Evolutionary conservation across 306 rosid species (phyloP).

Genomic region (Prunus mongolica): DNA sequence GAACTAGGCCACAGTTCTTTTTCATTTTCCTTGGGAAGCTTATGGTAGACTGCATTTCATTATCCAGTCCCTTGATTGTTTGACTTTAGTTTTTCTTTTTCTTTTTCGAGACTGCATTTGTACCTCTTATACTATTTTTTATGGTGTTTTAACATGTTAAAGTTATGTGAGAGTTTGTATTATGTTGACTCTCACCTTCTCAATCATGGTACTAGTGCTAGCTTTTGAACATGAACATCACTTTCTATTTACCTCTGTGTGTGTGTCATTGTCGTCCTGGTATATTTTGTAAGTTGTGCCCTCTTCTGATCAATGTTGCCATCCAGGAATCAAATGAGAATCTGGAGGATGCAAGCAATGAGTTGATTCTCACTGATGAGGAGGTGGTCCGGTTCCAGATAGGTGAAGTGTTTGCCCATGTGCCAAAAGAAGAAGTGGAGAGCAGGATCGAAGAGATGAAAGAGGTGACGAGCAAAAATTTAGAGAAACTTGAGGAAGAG

Average conservation of each 20-base stretch:
- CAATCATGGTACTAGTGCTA: not conserved
- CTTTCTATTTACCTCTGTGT: not conserved
- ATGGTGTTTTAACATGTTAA: not conserved
- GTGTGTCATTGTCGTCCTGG: not conserved
- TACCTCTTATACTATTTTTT: not conserved
- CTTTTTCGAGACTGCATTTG: not conserved
- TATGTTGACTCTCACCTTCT: not conserved
- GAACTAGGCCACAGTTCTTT: not conserved
- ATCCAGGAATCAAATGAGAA: conserved; percentile 74
- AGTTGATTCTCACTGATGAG: conserved; percentile 89
- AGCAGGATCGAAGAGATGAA: conserved; percentile 71
- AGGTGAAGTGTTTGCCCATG: conserved; percentile 91
- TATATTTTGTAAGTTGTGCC: not conserved
- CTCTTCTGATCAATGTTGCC: not conserved
- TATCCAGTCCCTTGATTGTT: not conserved
- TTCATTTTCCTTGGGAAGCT: not conserved
- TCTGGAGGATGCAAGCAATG: conserved; percentile 87
- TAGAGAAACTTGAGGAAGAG: conserved; percentile 72
- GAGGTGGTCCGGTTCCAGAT: conserved; percentile 82
- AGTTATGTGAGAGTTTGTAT: not conserved
- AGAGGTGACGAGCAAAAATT: conserved; percentile 57
- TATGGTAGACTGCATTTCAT: not conserved
- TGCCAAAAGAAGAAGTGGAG: conserved; percentile 84
- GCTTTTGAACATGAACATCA: not conserved
- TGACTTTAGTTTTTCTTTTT: not conserved